Evolutionary conservation across 129 eudicot species (phyloP), one percentile per base, ranked within the genome.

Genomic region (Ambrosia artemisiifolia): DNA sequence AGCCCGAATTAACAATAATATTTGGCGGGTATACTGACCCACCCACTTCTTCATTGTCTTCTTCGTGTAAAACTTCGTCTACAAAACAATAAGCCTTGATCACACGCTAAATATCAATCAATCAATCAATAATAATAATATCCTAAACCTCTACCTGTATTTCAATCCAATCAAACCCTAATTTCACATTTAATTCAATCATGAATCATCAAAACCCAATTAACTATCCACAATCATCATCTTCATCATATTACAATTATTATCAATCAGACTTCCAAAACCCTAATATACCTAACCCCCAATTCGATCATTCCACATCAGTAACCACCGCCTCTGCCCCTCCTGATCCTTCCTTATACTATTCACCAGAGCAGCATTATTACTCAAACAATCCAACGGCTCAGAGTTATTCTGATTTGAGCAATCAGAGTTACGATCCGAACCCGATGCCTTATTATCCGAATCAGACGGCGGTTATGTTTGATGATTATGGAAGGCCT

Each of bases 241-340:
- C 81, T 6, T 79, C 82, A 17, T 44, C 89, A 11, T 87, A 78
- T 62, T 87, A 84, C 83, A 80, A 67, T 43, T 72, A 75, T 46
- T 42, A 84, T 67, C 91, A 86, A 78, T 51, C 82, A 38, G 82
- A 77, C 36, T 51, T 65, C 62, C 88, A 75, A 76, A 84, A 82
- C 86, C 86, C 81, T 59, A 38, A 38, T 38, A 81, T 57, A 50
- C 73, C 78, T 67, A 83, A 68, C 50, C 74, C 75, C 43, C 76
- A 43, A 61, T 70, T 65, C 69, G 57, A 75, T 19, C 77, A 69
- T 6, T 20, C 56, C 14, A 50, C 78, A 63, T 55, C 84, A 34
- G 62, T 74, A 16, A 38, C 85, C 17, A 59, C 48, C 72, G 90
- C 96, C 12, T 86, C 96, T 63, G 94, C 96, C 33, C 94, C 96